phyloP scores from a whole-genome alignment of 208 protist genomes.

The Trypanosoma boissoni region DNA sequence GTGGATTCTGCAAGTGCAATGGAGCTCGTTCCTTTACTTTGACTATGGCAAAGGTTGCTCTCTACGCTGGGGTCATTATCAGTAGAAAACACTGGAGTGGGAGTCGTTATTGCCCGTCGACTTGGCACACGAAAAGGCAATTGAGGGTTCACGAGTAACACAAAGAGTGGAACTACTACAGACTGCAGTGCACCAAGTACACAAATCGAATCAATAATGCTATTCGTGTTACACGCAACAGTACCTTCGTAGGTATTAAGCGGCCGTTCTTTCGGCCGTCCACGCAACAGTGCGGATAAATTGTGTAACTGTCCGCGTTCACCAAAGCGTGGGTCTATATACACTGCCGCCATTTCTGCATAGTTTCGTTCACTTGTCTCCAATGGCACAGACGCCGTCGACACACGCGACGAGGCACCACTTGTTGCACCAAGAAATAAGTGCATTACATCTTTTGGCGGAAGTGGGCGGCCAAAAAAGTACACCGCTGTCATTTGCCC shows the following conservation, averaged over 20 bases:
- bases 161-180: constrained; percentile 66
- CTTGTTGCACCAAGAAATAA: constrained; percentile 20
- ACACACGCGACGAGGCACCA: neutral
- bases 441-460: constrained; percentile 31
- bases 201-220: constrained; percentile 72
- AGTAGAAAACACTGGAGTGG: no score
- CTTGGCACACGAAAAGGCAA: constrained; percentile 48
- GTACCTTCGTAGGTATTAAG: constrained; percentile 76
- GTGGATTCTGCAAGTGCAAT: constrained; percentile 12
- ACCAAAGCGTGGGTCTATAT: constrained; percentile 75
- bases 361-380: constrained; percentile 40
- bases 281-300: constrained; percentile 59
- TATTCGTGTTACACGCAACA: constrained; percentile 53
- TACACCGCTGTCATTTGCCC: constrained; percentile 68
- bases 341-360: constrained; percentile 45
- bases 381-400: no score
- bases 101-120: neutral
- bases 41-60: neutral
- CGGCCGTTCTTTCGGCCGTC: constrained; percentile 37
- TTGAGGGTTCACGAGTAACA: constrained; percentile 58
- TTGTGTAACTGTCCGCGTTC: constrained; percentile 78
- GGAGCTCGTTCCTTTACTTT: neutral
- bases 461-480: constrained; percentile 53
- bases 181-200: constrained; percentile 65
- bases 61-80: no score